Conservation (phyloP, 441 rosid species). For the Arabidopsis lyrata region DNA sequence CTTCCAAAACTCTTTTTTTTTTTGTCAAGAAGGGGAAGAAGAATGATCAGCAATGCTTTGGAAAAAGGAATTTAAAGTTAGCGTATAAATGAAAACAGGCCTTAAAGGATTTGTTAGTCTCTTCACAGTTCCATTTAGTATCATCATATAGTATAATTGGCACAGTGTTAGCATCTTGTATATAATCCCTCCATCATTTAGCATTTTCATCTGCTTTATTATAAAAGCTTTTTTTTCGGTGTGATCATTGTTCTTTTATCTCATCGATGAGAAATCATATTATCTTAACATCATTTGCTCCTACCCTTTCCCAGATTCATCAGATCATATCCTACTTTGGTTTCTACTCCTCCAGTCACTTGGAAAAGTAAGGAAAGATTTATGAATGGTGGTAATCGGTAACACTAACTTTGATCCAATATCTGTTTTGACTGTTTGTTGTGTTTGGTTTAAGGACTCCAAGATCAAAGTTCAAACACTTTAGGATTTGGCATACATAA, state of each 20-base stretch:
- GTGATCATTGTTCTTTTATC: neutral
- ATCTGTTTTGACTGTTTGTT: neutral
- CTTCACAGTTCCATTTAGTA: too few relatives aligned
- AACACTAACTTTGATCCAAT: neutral
- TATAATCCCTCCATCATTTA: neutral
- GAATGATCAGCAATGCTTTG: neutral
- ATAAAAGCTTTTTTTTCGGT: neutral
- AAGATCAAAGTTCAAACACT: neutral
- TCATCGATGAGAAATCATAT: conserved; percentile 19
- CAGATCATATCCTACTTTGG: neutral
- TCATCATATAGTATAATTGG: too few relatives aligned
- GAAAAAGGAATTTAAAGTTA: neutral
- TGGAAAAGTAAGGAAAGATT: conserved; percentile 9
- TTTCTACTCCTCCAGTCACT: neutral
- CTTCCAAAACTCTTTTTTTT: neutral
- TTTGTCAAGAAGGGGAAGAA: conserved; percentile 1
- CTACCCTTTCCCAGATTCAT: neutral
- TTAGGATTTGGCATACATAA: conserved; percentile 6
- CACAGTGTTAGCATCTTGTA: neutral
- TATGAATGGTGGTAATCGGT: neutral
- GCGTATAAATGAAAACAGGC: neutral
- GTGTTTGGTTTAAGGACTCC: neutral
- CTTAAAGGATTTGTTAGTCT: neutral
- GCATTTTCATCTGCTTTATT: neutral
- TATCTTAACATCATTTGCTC: neutral